Evolutionary conservation across 768 basidiomycete species (phyloP).

Genomic region (Amanita jacksonii): DNA sequence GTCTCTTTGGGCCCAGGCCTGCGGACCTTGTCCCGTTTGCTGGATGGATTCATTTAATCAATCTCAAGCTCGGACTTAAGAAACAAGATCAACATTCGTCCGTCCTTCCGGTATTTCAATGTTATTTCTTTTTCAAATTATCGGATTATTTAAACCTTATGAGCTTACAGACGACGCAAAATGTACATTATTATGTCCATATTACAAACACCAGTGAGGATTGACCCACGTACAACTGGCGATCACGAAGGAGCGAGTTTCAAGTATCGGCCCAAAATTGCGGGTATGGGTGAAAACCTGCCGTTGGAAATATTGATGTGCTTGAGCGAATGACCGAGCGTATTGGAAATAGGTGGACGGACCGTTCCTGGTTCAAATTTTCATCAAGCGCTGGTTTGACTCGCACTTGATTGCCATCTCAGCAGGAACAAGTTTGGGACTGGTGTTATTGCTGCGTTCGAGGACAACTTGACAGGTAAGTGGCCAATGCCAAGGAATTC

Average conservation of each 20-base stretch:
- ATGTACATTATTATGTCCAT: constrained; percentile 6
- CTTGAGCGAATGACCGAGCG: constrained; percentile 49
- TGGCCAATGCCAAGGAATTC: neutral
- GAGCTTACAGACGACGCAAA: neutral
- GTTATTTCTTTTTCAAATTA: neutral
- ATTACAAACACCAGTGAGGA: constrained; percentile 11
- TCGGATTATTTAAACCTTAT: neutral
- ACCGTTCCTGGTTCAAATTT: constrained; percentile 44
- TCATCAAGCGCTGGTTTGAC: too few species aligned
- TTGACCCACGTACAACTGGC: too few species aligned
- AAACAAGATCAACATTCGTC: neutral
- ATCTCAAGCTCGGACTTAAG: neutral
- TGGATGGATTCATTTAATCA: constrained; percentile 18
- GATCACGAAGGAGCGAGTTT: constrained; percentile 19
- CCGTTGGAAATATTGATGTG: constrained; percentile 47
- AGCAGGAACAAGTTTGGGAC: constrained; percentile 39
- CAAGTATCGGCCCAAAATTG: constrained; percentile 27
- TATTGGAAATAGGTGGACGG: constrained; percentile 48
- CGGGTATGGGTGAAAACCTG: constrained; percentile 42
- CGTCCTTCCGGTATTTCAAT: neutral
- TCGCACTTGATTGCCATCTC: constrained; percentile 2
- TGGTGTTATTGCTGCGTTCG: constrained; percentile 42
- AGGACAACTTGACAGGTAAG: constrained; percentile 42
- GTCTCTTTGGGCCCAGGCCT: constrained; percentile 19
- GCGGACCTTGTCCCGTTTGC: constrained; percentile 32